Evolutionary conservation across 176 grass and related monocot species (phyloP).

Genomic region (Elymus sibiricus): DNA sequence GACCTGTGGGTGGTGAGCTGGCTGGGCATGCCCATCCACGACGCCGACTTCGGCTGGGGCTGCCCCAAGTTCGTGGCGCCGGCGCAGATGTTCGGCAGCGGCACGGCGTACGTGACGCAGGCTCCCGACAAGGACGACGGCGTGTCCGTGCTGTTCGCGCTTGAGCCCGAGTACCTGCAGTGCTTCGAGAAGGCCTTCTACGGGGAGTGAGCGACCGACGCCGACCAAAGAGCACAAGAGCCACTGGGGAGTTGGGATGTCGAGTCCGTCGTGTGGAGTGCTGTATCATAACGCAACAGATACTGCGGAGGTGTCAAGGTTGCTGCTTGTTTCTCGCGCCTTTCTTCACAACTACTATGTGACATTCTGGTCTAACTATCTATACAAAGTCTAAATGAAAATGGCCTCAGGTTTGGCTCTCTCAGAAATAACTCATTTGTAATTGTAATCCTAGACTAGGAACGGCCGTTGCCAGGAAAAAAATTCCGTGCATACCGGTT

Average conservation of each 20-base stretch:
- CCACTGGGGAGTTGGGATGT: background rate
- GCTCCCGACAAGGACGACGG: slow-evolving; percentile 32
- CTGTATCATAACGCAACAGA: background rate
- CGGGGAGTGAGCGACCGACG: slow-evolving; percentile 4
- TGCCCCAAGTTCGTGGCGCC: slow-evolving; percentile 44
- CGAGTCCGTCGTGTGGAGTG: background rate
- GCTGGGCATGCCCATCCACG: slow-evolving; percentile 65
- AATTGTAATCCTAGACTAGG: too few species aligned
- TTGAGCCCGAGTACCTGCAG: slow-evolving; percentile 60
- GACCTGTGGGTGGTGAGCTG: slow-evolving; percentile 61
- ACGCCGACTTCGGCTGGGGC: slow-evolving; percentile 76
- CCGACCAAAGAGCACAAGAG: background rate
- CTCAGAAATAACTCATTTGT: too few species aligned
- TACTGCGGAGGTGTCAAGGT: background rate
- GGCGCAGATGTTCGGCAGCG: slow-evolving; percentile 65
- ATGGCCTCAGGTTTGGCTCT: background rate
- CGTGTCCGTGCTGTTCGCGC: slow-evolving; percentile 51
- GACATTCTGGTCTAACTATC: background rate
- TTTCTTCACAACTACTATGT: background rate
- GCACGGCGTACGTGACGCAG: slow-evolving; percentile 53
- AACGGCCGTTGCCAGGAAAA: too few species aligned
- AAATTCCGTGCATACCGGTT: too few species aligned
- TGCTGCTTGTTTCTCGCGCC: background rate
- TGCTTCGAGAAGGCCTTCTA: slow-evolving; percentile 73
- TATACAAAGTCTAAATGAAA: background rate